Evolutionary conservation across 768 basidiomycete genomes (phyloP), one percentile per base, ranked within the genome.

Genomic region (Lactarius indigo): DNA sequence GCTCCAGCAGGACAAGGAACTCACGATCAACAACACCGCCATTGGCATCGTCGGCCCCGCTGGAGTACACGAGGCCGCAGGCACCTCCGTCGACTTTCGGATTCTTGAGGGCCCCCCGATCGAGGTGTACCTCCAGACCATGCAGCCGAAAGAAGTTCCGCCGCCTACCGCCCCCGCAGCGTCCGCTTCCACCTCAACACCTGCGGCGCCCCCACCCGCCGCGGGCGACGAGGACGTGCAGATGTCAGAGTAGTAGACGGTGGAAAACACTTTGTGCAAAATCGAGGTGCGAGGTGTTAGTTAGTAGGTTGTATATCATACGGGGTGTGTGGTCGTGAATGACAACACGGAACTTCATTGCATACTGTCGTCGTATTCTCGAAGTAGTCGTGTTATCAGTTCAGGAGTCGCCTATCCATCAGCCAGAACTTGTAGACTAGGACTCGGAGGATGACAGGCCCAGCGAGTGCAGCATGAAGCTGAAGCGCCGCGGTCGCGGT

Each of bases 1-100:
- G 2, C 85, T 99, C 42, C 97, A 98, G 73, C 97, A 99, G 75
- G 97, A 98, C 81, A 99, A 99, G 77, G 94, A 92, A 73, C 87
- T 98, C 64, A 95, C 89, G 20, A 80, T 89, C 71, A 87, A 91
- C 75, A 99, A 99, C 81, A 99, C 97, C 1, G 94, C 92, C 2
- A 88, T 98, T 71, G 96, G 94, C 35, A 92, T 99, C 74, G 83
- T 98, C 66, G 96, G 96, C 12, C 84, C 90, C 13, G 78, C 82
- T 35, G 85, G 88, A 71, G 74, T 77, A 39, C 79, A 87, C 66
- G 88, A 94, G 77, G 26, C 41, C 3, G 81, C 76, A 52, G 75
- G 71, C 58, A 79, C 81, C 20, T 79, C 82, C 3, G 78, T 83
- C 31, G 81, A 80, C 69, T 97, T 97, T 85, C 85, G 91, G 61